Conservation (phyloP, 257 asterid genomes). For the Solanum microdontum region DNA sequence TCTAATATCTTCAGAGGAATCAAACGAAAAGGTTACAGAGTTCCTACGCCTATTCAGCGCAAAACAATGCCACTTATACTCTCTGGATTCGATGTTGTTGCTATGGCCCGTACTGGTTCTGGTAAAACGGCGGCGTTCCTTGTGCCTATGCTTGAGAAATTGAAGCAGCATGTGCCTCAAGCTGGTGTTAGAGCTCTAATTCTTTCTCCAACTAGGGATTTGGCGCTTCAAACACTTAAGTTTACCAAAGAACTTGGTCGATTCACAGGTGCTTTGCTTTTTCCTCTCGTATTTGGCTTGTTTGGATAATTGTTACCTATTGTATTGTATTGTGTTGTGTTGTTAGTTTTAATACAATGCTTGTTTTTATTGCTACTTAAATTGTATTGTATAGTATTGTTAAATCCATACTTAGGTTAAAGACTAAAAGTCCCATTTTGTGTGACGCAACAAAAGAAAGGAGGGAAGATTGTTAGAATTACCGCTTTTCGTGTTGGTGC, state of each 20-base stretch:
- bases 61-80: constrained; percentile 81
- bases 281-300: not conserved
- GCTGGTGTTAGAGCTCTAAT: constrained; percentile 84
- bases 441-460: not conserved
- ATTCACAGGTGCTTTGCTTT: constrained; percentile 51
- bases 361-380: not conserved
- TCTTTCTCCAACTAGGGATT: constrained; percentile 84
- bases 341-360: too few species aligned
- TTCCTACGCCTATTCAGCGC: constrained; percentile 93
- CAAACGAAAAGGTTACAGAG: constrained; percentile 74
- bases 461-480: not conserved
- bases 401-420: too few species aligned
- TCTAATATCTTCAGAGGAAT: constrained; percentile 60
- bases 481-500: not conserved
- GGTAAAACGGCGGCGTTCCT: constrained; percentile 92
- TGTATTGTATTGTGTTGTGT: not conserved
- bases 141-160: constrained; percentile 87
- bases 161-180: constrained; percentile 81
- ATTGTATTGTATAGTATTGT: not conserved
- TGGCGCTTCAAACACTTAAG: constrained; percentile 88
- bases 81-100: constrained; percentile 73
- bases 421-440: not conserved
- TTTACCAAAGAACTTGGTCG: constrained; percentile 73
- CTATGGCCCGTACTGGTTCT: constrained; percentile 98
- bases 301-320: not conserved